Evolutionary conservation across 768 basidiomycete species (phyloP).

Genomic region (Pleurotus citrinopileatus): DNA sequence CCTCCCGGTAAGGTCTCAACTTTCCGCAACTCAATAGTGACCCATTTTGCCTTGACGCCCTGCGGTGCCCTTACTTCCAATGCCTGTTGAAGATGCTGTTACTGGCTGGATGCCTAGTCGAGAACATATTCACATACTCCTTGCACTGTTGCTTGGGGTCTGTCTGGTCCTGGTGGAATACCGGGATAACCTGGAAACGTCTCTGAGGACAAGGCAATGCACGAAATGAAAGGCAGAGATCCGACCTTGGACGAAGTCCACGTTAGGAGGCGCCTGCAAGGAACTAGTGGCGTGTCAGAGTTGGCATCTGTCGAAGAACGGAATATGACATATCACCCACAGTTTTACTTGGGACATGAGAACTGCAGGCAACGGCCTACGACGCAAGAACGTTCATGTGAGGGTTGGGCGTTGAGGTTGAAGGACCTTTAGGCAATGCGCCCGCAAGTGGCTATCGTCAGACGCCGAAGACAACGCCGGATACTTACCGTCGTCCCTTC

Average conservation of each 20-base stretch:
- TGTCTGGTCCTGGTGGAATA: conserved; percentile 76
- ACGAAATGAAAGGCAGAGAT: conserved; percentile 11
- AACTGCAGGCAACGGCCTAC: conserved; percentile 8
- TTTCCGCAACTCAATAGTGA: conserved; percentile 88
- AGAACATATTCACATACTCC: conserved; percentile 54
- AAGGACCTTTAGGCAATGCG: background rate
- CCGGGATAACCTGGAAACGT: conserved; percentile 68
- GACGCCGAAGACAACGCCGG: too few relatives aligned
- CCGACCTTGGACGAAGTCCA: conserved; percentile 83
- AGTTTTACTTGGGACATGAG: conserved; percentile 44
- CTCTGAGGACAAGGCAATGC: conserved; percentile 10
- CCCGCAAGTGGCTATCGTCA: conserved; percentile 3
- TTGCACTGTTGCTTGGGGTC: conserved; percentile 82
- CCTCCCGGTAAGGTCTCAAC: conserved; percentile 81
- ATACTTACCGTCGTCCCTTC: background rate
- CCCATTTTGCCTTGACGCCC: conserved; percentile 89
- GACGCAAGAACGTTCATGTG: conserved; percentile 3
- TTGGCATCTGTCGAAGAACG: background rate
- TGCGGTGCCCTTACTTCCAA: conserved; percentile 78
- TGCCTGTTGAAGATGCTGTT: conserved; percentile 47
- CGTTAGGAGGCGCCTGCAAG: conserved; percentile 83
- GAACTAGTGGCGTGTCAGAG: conserved; percentile 42
- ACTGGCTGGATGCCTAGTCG: conserved; percentile 11
- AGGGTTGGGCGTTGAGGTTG: background rate
- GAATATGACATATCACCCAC: conserved; percentile 25